Evolutionary conservation across 177 flowering plant species (phyloP).

Genomic region (Vitis hybrid): DNA sequence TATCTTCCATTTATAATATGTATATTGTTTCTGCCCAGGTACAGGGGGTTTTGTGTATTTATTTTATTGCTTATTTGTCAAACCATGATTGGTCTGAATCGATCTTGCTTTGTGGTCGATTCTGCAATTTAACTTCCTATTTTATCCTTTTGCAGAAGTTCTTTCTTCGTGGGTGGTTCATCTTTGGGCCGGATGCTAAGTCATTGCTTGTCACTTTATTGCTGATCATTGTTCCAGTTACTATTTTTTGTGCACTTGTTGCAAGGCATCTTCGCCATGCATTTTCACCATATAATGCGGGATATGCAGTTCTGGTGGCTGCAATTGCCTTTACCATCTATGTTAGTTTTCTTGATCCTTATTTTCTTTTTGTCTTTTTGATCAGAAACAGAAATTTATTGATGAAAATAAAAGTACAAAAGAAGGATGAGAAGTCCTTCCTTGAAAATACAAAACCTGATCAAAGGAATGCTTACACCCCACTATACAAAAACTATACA

Average conservation of each 20-base stretch:
- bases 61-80: neutral
- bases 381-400: too few species aligned
- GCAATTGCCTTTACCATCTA: slow-evolving; percentile 63
- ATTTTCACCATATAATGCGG: slow-evolving; percentile 66
- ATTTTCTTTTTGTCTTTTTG: neutral
- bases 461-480: too few species aligned
- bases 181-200: slow-evolving; percentile 92
- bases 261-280: slow-evolving; percentile 78
- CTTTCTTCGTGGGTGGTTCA: slow-evolving; percentile 76
- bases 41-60: too few species aligned
- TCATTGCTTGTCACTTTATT: slow-evolving; percentile 72
- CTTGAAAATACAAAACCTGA: too few species aligned
- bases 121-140: neutral
- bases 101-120: neutral
- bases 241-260: slow-evolving; percentile 74
- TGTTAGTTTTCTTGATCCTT: slow-evolving; percentile 48
- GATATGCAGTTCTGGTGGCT: slow-evolving; percentile 76
- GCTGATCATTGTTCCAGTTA: slow-evolving; percentile 72
- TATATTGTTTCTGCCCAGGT: too few species aligned
- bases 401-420: too few species aligned
- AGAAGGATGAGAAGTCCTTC: too few species aligned
- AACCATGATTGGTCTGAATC: neutral
- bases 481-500: too few species aligned
- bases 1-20: too few species aligned
- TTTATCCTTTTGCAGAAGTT: slow-evolving; percentile 59